A percentile compares a stretch with the other conserved stretches of the same genome.
Evolutionary conservation across 163 green algal genomes (phyloP).

Genomic region (Scenedesmus sp.): DNA sequence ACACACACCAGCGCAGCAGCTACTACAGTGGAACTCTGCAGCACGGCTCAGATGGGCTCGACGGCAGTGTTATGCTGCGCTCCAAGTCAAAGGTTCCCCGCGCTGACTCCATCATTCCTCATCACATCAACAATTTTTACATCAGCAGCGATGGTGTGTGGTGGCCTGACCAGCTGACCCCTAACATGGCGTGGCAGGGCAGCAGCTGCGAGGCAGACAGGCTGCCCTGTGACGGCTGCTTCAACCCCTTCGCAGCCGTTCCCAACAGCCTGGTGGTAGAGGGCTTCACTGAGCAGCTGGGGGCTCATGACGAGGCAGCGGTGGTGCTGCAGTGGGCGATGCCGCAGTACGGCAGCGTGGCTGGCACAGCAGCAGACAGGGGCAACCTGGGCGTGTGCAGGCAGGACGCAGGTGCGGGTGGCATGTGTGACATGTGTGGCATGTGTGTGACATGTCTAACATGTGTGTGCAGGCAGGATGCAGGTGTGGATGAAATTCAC

Average conservation of each 20-base stretch:
- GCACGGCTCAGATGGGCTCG: no score
- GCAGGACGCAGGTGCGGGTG: slow-evolving; percentile 52
- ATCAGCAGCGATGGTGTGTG: slow-evolving; percentile 62
- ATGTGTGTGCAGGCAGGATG: no score
- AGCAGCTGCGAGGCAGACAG: slow-evolving; percentile 51
- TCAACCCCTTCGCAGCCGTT: slow-evolving; percentile 59
- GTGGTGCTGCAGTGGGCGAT: slow-evolving; percentile 67
- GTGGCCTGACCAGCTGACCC: slow-evolving; percentile 60
- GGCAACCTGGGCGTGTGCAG: slow-evolving; percentile 63
- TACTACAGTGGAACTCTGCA: no score
- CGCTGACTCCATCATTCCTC: no score
- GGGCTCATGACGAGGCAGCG: no score
- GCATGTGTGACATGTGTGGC: no score
- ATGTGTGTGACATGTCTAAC: no score
- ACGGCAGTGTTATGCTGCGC: no score
- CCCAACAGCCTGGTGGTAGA: not conserved
- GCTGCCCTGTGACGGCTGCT: slow-evolving; percentile 10
- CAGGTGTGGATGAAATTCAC: no score
- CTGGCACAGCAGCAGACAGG: slow-evolving; percentile 35
- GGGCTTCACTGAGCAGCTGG: slow-evolving; percentile 66
- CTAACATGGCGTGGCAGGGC: slow-evolving; percentile 65
- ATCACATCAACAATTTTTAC: slow-evolving; percentile 55
- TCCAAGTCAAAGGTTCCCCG: no score
- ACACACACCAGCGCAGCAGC: not conserved
- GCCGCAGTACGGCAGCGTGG: slow-evolving; percentile 16